These are phyloP conservation scores for Elaphomyces granulatus DNA, from an alignment of 495 filamentous ascomycete species.

Conservation along the genomic window DNA sequence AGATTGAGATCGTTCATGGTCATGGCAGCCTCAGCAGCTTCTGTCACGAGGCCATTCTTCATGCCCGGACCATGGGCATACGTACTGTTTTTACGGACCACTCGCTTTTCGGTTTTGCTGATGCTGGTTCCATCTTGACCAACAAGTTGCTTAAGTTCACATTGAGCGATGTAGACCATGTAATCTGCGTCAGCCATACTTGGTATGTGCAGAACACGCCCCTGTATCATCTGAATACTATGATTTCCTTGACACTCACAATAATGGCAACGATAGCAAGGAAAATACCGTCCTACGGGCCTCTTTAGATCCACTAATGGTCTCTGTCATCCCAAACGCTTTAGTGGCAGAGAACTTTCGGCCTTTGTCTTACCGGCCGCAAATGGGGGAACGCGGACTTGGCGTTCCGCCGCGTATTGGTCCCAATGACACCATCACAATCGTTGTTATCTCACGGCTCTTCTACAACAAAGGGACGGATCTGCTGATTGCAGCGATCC, in stretches of 20 bases:
- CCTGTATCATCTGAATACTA: no score
- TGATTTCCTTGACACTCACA: no score
- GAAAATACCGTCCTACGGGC: slow-evolving; percentile 95
- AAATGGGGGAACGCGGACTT: slow-evolving; percentile 18
- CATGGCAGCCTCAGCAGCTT: slow-evolving; percentile 84
- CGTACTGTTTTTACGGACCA: slow-evolving; percentile 96
- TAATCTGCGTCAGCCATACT: slow-evolving; percentile 95
- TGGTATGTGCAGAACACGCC: slow-evolving; percentile 43
- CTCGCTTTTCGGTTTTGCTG: slow-evolving; percentile 94
- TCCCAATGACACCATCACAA: slow-evolving; percentile 78
- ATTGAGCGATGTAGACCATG: slow-evolving; percentile 93
- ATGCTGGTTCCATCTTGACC: slow-evolving; percentile 87
- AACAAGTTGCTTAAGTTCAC: slow-evolving; percentile 96
- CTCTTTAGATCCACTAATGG: slow-evolving; percentile 88
- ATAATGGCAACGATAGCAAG: no score
- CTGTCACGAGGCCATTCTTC: slow-evolving; percentile 88
- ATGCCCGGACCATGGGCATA: slow-evolving; percentile 91
- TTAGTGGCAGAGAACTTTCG: slow-evolving; percentile 93
- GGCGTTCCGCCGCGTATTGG: slow-evolving; percentile 44
- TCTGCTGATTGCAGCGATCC: slow-evolving; percentile 84
- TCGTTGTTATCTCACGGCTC: slow-evolving; percentile 90
- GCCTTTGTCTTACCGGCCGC: slow-evolving; percentile 38
- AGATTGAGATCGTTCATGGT: slow-evolving; percentile 94
- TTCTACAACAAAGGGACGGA: slow-evolving; percentile 99
- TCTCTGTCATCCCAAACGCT: slow-evolving; percentile 94